A percentile compares a stretch with the other conserved stretches of the same genome.
Conservation (phyloP, 2,329 filamentous ascomycete species). For the Trichoderma sp. region DNA sequence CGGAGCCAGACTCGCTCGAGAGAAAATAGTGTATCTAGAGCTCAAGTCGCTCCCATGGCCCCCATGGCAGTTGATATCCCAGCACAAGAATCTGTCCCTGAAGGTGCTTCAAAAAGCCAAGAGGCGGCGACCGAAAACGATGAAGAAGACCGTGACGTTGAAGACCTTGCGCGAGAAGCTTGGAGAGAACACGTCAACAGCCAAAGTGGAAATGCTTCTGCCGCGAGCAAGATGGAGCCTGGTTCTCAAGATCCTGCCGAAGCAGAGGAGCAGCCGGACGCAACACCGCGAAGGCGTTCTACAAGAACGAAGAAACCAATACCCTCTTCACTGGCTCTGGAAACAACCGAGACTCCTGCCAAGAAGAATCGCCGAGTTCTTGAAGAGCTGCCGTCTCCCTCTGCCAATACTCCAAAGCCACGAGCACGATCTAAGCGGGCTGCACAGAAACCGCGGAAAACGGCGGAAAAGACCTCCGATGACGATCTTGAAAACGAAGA, state of each 20-base stretch:
- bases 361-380: conserved; percentile 30
- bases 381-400: conserved; percentile 41
- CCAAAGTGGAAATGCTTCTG: conserved; percentile 33
- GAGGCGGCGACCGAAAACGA: background rate
- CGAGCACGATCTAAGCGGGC: conserved; percentile 38
- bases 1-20: conserved; percentile 37
- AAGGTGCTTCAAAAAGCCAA: conserved; percentile 24
- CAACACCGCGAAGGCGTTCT: conserved; percentile 39
- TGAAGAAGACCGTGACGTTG: conserved; percentile 35
- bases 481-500: conserved; percentile 32
- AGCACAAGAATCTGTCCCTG: conserved; percentile 26
- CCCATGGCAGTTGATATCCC: conserved; percentile 23
- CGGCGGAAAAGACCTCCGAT: conserved; percentile 35
- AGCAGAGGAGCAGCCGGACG: conserved; percentile 22
- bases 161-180: conserved; percentile 42
- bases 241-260: conserved; percentile 8
- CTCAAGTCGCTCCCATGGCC: conserved; percentile 30
- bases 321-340: conserved; percentile 48
- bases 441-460: conserved; percentile 33
- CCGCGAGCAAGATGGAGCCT: conserved; percentile 22
- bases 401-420: conserved; percentile 40
- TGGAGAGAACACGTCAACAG: conserved; percentile 42
- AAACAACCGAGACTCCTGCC: conserved; percentile 31
- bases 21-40: conserved; percentile 35
- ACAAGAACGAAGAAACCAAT: conserved; percentile 54